Base-by-base conservation (phyloP, 2,329 filamentous ascomycete species). In the Ceratocystis cubensis region DNA sequence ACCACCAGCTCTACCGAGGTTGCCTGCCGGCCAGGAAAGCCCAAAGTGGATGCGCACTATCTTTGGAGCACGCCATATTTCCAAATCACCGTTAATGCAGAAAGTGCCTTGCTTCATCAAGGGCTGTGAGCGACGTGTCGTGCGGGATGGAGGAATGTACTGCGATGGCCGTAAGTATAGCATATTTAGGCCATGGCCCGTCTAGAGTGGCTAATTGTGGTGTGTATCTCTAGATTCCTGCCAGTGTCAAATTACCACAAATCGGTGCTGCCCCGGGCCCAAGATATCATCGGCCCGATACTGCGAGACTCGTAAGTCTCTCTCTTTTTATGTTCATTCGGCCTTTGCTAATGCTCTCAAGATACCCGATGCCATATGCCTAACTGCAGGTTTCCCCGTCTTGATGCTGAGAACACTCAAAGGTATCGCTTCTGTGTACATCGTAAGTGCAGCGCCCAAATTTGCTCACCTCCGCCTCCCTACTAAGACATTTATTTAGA, bases 401-500 rank as follows among this genome's bases (percentile, higher is more conserved):
- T 65, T 30, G 41, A 65, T 22, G 64, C 53, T 5, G 53, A 48
- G 28, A 33, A 25, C 37, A 45, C 37, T 8, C 64, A 65, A 6
- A 30, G n/a, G 3, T 28, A 48, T 15, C 63, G 15, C 7, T 67
- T 65, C 28, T 67, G 66, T 30, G 56, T 62, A 5, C 62, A 64
- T 30, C 66, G 66, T 67, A 56, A 67, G 62, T 61, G 22, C 8
- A 22, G 13, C 22, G 50, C 8, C 13, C 28, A 30, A n/a, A 13
- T 53, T 44, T 22, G 22, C 5, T 28, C 20, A n/a, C 20, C 13
- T 15, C 10, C 30, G 22, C n/a, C 20, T 30, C 45, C n/a, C 20
- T 25, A 65, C 48, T 59, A 65, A 65, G 17, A 57, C 6, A 56
- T 37, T 10, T 44, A 5, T 6, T 15, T 59, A 71, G 70, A 71